A percentile compares a stretch with the other conserved stretches of the same genome.
Evolutionary conservation across 1,284 basidiomycete genomes (phyloP).

Genomic region (Jaminaea rosea): DNA sequence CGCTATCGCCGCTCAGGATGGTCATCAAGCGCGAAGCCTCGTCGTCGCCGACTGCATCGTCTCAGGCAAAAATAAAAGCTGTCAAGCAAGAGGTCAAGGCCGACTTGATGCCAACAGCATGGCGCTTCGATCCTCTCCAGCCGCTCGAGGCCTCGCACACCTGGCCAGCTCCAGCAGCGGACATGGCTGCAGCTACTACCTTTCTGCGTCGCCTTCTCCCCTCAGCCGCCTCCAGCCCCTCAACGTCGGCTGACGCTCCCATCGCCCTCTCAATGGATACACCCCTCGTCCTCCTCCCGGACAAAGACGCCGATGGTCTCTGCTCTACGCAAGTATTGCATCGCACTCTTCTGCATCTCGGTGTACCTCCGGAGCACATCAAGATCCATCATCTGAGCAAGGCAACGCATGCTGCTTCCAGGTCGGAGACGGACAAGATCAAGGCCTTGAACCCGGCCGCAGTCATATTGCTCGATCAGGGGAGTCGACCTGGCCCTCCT

Average conservation of each 20-base stretch:
- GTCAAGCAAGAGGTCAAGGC: too few relatives aligned
- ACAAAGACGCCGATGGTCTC: constrained; percentile 35
- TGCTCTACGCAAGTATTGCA: constrained; percentile 25
- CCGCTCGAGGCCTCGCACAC: too few relatives aligned
- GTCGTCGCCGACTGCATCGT: too few relatives aligned
- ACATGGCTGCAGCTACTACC: constrained; percentile 10
- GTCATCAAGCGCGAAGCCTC: too few relatives aligned
- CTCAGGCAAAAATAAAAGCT: too few relatives aligned
- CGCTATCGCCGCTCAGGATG: too few relatives aligned
- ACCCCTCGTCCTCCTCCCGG: constrained; percentile 18
- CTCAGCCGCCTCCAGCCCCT: too few relatives aligned
- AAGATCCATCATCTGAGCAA: constrained; percentile 27
- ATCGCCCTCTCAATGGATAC: background rate
- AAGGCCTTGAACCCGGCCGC: constrained; percentile 13
- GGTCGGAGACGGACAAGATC: constrained; percentile 15
- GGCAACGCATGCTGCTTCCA: constrained; percentile 15
- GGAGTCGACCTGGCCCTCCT: constrained; percentile 22
- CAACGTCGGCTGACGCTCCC: background rate
- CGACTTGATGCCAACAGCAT: too few relatives aligned
- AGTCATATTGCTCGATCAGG: constrained; percentile 32
- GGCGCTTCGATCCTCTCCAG: too few relatives aligned
- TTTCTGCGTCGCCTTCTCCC: constrained; percentile 7
- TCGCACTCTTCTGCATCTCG: constrained; percentile 19
- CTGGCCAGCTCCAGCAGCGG: constrained; percentile 14
- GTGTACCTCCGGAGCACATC: constrained; percentile 11